These are phyloP conservation scores for Eutrema heterophyllum DNA, from an alignment of 345 rosid species.

Conservation along the genomic window DNA sequence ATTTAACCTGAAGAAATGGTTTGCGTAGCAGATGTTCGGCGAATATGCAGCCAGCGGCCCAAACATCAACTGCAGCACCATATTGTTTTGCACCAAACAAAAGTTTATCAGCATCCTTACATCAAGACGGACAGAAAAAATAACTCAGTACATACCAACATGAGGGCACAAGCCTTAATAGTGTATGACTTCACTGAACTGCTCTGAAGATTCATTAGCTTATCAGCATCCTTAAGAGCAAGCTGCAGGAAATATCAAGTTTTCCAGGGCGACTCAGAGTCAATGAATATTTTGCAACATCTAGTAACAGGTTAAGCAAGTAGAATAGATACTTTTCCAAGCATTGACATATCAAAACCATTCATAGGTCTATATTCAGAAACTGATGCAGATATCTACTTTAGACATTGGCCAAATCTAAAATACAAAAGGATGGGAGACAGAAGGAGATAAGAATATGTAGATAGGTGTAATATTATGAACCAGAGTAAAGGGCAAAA, in stretches of 20 bases:
- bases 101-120: too few relatives aligned
- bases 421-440: background rate
- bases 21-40: constrained; percentile 86
- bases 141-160: constrained; percentile 48
- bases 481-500: background rate
- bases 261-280: constrained; percentile 5
- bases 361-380: constrained; percentile 70
- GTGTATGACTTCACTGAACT: constrained; percentile 51
- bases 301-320: constrained; percentile 10
- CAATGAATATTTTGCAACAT: background rate
- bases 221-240: constrained; percentile 92
- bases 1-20: constrained; percentile 78
- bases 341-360: constrained; percentile 90
- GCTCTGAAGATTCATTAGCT: constrained; percentile 49
- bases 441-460: constrained; percentile 17
- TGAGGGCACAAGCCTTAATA: constrained; percentile 65
- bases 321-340: constrained; percentile 69
- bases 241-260: constrained; percentile 50
- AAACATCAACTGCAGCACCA: constrained; percentile 91
- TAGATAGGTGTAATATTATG: background rate
- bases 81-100: constrained; percentile 89
- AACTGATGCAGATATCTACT: constrained; percentile 58
- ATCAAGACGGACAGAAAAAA: background rate
- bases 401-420: constrained; percentile 79
- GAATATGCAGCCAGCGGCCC: constrained; percentile 97